These are phyloP conservation scores for Talaromyces sp. DNA, from an alignment of 2,329 filamentous ascomycete genomes.

Conservation along the genomic window DNA sequence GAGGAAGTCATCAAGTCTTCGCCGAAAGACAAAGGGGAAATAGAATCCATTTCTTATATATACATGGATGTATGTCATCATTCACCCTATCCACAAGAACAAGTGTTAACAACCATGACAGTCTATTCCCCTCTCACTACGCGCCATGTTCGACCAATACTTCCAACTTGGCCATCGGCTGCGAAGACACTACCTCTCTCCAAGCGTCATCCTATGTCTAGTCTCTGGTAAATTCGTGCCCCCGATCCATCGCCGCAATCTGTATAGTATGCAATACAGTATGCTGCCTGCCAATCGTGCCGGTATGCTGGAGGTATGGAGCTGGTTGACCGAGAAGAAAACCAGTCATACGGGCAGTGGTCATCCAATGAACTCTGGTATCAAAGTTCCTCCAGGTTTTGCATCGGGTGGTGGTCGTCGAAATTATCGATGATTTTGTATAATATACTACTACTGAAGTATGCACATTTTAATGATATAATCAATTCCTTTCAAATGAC, in stretches of 20 bases:
- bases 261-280: slow-evolving; percentile 96
- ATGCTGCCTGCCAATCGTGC: slow-evolving; percentile 85
- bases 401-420: slow-evolving; percentile 7
- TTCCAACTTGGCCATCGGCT: slow-evolving; percentile 91
- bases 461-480: slow-evolving; percentile 1
- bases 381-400: slow-evolving; percentile 8
- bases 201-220: slow-evolving; percentile 80
- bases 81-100: background rate
- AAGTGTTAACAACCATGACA: slow-evolving; percentile 30
- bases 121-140: slow-evolving; percentile 83
- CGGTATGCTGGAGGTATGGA: slow-evolving; percentile 82
- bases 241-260: slow-evolving; percentile 86
- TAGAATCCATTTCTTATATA: slow-evolving; percentile 70
- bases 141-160: slow-evolving; percentile 96
- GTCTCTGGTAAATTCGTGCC: slow-evolving; percentile 89
- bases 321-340: slow-evolving; percentile 55
- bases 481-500: background rate
- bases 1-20: slow-evolving; percentile 55
- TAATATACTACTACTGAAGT: background rate
- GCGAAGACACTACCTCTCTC: slow-evolving; percentile 90
- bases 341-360: slow-evolving; percentile 9
- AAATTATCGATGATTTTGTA: slow-evolving; percentile 4
- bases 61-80: slow-evolving; percentile 65
- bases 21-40: slow-evolving; percentile 29
- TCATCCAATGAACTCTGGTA: background rate